Percentiles rank a stretch among this genome's conserved stretches.
Conservation (phyloP, 306 rosid species). For the Abrus pulchellus region DNA sequence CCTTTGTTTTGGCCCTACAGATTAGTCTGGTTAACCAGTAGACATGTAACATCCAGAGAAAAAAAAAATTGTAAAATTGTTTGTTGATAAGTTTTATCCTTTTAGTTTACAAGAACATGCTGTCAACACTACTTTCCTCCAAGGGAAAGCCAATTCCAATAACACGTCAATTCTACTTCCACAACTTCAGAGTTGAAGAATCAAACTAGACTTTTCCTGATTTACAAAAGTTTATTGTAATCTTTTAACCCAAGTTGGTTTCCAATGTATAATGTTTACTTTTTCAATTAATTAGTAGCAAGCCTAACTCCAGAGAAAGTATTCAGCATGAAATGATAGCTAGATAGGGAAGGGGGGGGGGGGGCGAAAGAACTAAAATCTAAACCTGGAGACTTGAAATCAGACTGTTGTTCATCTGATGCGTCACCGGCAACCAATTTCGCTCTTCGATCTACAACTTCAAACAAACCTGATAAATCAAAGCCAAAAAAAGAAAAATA, state of each 20-base stretch:
- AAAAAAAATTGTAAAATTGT: background rate
- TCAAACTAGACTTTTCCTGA: conserved; percentile 1
- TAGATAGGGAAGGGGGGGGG: background rate
- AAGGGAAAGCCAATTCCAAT: background rate
- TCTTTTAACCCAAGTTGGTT: background rate
- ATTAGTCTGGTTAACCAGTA: background rate
- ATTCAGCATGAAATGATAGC: conserved; percentile 4
- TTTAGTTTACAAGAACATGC: background rate
- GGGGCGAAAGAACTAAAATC: conserved; percentile 33
- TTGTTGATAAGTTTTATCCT: background rate
- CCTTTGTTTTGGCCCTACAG: background rate
- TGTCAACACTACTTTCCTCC: conserved; percentile 14
- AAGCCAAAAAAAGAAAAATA: conserved; percentile 12
- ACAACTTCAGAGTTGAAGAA: conserved; percentile 14
- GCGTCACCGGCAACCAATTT: conserved; percentile 83
- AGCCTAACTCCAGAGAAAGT: background rate
- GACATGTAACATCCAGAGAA: background rate
- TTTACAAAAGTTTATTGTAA: background rate
- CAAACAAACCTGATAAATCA: conserved; percentile 72
- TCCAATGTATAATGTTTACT: background rate
- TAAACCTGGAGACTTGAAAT: conserved; percentile 77
- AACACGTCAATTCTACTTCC: conserved; percentile 24
- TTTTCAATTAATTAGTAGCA: conserved; percentile 22
- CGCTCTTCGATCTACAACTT: conserved; percentile 95
- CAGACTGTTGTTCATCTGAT: conserved; percentile 79